Percentiles rank a stretch among this genome's conserved stretches.
Conservation (phyloP, 352 stramenopile genomes). For the Thraustochytrium striatum region DNA sequence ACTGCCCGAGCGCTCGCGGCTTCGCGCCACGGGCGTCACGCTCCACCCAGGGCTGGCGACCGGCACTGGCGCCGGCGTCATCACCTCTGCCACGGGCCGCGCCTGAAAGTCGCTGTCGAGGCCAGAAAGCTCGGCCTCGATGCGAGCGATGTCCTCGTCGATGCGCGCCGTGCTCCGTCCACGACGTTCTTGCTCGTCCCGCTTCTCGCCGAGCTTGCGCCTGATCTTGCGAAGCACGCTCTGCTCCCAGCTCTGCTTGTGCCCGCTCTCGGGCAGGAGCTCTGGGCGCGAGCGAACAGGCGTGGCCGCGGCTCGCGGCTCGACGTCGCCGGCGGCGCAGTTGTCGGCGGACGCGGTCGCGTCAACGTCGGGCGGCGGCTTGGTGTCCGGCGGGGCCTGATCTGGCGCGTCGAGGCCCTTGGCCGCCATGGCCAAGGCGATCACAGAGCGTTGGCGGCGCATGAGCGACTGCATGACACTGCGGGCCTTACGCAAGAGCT, state of each 20-base stretch:
- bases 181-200: background rate
- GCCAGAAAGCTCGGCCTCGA: background rate
- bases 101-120: background rate
- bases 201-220: slow-evolving; percentile 3
- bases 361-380: background rate
- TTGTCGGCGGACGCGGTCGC: background rate
- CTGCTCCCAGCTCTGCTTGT: too few species aligned
- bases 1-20: background rate
- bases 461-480: background rate
- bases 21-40: background rate
- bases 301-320: background rate
- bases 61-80: background rate
- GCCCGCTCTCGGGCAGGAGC: too few species aligned
- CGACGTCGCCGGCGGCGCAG: background rate
- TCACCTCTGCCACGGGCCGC: background rate
- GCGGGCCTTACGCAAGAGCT: background rate
- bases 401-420: background rate
- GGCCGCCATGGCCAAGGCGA: background rate
- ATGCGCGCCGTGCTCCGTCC: background rate
- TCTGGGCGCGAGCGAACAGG: too few species aligned
- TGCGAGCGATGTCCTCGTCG: slow-evolving; percentile 15
- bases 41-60: background rate
- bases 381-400: background rate
- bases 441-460: background rate
- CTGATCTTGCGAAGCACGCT: slow-evolving; percentile 5